Evolutionary conservation across 2,329 filamentous ascomycete genomes (phyloP).

Genomic region (Paecilomyces fulvus): DNA sequence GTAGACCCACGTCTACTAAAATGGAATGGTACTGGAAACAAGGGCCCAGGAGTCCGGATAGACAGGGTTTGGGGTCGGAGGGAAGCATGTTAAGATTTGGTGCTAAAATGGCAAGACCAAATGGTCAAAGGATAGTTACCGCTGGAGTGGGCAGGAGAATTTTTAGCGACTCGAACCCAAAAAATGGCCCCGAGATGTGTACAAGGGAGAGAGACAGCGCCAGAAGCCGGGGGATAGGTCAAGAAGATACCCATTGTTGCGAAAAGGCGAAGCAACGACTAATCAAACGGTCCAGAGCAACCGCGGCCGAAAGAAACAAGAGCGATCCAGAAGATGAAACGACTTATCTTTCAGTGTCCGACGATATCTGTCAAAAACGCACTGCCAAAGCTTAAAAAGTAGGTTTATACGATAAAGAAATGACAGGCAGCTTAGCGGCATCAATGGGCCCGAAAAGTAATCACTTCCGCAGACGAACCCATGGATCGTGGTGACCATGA

Average conservation of each 20-base stretch:
- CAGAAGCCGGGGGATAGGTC: neutral
- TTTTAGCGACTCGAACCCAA: neutral
- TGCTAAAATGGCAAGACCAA: neutral
- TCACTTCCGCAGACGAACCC: neutral
- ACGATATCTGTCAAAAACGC: neutral
- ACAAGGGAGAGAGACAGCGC: neutral
- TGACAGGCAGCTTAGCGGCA: neutral
- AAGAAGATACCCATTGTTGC: neutral
- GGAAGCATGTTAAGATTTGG: neutral
- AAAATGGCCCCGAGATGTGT: neutral
- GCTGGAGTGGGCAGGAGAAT: neutral
- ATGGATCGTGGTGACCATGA: neutral
- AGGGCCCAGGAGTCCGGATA: neutral
- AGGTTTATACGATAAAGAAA: neutral
- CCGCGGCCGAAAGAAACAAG: neutral
- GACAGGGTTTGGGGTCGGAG: neutral
- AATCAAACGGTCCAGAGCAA: neutral
- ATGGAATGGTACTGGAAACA: slow-evolving; percentile 11
- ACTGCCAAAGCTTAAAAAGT: neutral
- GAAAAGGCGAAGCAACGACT: neutral
- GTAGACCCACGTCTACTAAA: slow-evolving; percentile 14
- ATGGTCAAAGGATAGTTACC: neutral
- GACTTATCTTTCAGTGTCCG: neutral
- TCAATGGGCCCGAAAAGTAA: neutral
- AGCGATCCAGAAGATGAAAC: neutral